Conservation (phyloP, 2,329 filamentous ascomycete species). For the Fusarium marasasianum region DNA sequence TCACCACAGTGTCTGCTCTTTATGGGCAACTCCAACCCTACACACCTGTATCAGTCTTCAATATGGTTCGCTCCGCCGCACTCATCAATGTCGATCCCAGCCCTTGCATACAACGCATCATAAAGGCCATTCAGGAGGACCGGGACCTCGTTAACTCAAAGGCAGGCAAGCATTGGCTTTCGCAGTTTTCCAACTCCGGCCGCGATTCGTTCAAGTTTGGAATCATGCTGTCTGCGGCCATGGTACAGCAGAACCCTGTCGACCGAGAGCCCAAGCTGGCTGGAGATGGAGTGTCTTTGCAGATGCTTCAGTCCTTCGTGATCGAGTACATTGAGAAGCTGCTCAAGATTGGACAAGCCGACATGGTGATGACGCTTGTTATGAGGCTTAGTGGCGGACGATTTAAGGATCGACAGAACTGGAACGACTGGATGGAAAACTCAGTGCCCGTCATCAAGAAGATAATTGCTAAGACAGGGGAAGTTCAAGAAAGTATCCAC, state of each 20-base stretch:
- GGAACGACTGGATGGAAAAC: conserved; percentile 33
- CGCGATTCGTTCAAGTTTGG: neutral
- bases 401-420: conserved; percentile 5
- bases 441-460: conserved; percentile 32
- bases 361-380: neutral
- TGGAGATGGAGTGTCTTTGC: neutral
- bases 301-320: conserved; percentile 17
- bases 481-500: neutral
- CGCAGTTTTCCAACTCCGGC: conserved; percentile 27
- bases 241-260: neutral
- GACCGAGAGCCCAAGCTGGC: conserved; percentile 4
- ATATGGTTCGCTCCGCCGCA: conserved; percentile 22
- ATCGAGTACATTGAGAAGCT: neutral
- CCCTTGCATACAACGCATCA: conserved; percentile 35
- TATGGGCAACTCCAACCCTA: conserved; percentile 20
- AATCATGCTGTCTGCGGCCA: neutral
- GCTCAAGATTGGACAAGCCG: neutral
- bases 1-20: conserved; percentile 7
- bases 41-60: conserved; percentile 31
- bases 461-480: conserved; percentile 28
- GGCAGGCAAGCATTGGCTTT: conserved; percentile 45
- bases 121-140: conserved; percentile 35
- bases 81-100: conserved; percentile 40
- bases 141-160: conserved; percentile 41
- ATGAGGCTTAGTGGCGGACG: neutral